Evolutionary conservation across 257 asterid species (phyloP), one percentile per base, ranked within the genome.

Genomic region (Solanum pinnatisectum): DNA sequence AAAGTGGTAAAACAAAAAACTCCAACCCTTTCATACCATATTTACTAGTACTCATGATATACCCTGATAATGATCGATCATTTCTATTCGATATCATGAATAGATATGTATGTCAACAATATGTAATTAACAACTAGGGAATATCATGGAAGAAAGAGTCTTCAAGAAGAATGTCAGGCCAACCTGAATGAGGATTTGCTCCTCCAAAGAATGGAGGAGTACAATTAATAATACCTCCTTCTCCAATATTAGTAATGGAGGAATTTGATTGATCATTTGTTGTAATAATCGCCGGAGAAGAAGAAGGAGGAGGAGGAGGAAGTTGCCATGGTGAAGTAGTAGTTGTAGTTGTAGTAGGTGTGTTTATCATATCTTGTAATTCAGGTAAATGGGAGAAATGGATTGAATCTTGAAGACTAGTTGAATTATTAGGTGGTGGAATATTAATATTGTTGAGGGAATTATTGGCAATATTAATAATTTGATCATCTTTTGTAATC

Each of bases 101-200:
- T 33, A 71, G 25, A 16, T 32, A 33, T 16, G 25, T 12, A 3
- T 71, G 40, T 71, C n/a, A 16, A 35, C 30, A 2, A 11, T 68
- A 30, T 68, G 22, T 20, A 27, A 39, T 23, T 42, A 83, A 32
- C 4, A 37, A 76, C 87, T 91, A 92, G 70, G 90, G 90, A 90
- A 94, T 90, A 87, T 91, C 95, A 77, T 90, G 93, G 87, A 95
- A 95, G 6, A 96, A 88, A 52, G 98, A 93, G 87, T 94, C 96
- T 42, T 94, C 97, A 87, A 95, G 91, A 7, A 88, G 89, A 46
- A 93, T 91, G 2, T 94, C 98, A 33, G 98, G 92, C 98, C 98
- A 96, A 88, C 93, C 86, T 37, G 89, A 87, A 71, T 32, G 32
- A 22, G 90, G 88, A n/a, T 92, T 92, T 84, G 91, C 88, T 46